These are phyloP conservation scores for Porphyrellus cyaneotinctus DNA, from an alignment of 768 basidiomycete genomes.

Conservation along the genomic window DNA sequence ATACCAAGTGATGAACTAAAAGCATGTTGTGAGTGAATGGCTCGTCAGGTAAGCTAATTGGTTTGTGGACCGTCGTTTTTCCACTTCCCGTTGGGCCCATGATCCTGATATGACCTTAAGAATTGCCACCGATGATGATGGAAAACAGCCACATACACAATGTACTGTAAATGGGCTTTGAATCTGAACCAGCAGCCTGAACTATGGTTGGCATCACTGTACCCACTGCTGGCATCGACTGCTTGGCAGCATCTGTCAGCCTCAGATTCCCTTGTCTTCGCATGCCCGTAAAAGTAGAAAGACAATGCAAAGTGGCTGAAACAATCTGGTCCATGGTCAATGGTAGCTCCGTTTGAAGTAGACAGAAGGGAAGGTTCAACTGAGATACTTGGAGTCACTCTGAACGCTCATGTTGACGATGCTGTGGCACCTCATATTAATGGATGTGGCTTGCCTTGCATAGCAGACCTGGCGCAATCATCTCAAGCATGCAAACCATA, in stretches of 20 bases:
- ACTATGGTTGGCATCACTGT: background rate
- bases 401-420: constrained; percentile 8
- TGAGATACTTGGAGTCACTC: background rate
- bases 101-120: constrained; percentile 19
- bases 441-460: background rate
- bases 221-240: constrained; percentile 4
- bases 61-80: constrained; percentile 27
- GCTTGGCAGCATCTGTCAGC: constrained; percentile 17
- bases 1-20: constrained; percentile 33
- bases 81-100: constrained; percentile 32
- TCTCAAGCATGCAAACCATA: constrained; percentile 4
- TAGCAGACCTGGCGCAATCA: constrained; percentile 1
- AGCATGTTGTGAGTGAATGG: background rate
- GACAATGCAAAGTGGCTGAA: constrained; percentile 1
- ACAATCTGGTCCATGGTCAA: constrained; percentile 22
- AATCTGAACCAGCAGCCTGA: constrained; percentile 1
- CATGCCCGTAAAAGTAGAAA: background rate
- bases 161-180: constrained; percentile 25
- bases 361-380: constrained; percentile 1
- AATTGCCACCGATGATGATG: background rate
- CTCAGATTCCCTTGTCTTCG: constrained; percentile 10
- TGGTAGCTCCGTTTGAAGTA: constrained; percentile 8
- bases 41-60: background rate
- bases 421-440: background rate
- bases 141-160: constrained; percentile 22